phyloP scores from a whole-genome alignment of 1,139 yeast genomes.

The Oligophagozyma castellii region DNA sequence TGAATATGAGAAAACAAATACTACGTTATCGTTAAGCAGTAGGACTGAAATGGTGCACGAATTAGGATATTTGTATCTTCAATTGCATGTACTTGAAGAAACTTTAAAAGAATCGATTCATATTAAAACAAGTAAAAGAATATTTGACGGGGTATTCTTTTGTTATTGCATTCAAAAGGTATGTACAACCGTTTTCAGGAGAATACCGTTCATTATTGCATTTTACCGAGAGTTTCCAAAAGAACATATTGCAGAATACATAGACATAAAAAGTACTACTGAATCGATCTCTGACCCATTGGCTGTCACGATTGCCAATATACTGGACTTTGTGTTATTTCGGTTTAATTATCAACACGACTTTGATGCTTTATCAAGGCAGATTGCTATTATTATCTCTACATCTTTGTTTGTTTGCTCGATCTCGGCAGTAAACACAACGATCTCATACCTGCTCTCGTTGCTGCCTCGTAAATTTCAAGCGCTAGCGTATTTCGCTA shows the following conservation, averaged over 20 bases:
- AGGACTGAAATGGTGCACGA: constrained; percentile 14
- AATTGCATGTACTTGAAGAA: constrained; percentile 13
- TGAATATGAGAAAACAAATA: constrained; percentile 7
- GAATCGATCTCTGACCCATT: constrained; percentile 36
- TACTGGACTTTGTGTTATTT: constrained; percentile 23
- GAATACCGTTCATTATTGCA: constrained; percentile 16
- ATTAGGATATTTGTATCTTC: constrained; percentile 18
- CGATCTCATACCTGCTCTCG: constrained; percentile 29
- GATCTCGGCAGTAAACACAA: constrained; percentile 45
- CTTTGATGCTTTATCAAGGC: constrained; percentile 45
- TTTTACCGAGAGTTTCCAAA: constrained; percentile 10
- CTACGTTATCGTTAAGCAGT: constrained; percentile 5
- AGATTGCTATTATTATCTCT: constrained; percentile 49
- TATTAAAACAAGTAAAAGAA: constrained; percentile 9
- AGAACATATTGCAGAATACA: constrained; percentile 6
- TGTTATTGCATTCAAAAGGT: constrained; percentile 20
- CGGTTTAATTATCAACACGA: constrained; percentile 27
- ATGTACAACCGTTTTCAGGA: constrained; percentile 12
- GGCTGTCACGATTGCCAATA: constrained; percentile 50
- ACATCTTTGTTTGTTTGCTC: constrained; percentile 56
- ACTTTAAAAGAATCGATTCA: constrained; percentile 10
- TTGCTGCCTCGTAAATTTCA: constrained; percentile 22
- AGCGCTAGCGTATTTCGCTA: constrained; percentile 17
- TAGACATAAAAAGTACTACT: constrained; percentile 7
- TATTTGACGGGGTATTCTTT: constrained; percentile 15